Evolutionary conservation across 2,329 filamentous ascomycete species (phyloP).

Genomic region (Didymella exigua): DNA sequence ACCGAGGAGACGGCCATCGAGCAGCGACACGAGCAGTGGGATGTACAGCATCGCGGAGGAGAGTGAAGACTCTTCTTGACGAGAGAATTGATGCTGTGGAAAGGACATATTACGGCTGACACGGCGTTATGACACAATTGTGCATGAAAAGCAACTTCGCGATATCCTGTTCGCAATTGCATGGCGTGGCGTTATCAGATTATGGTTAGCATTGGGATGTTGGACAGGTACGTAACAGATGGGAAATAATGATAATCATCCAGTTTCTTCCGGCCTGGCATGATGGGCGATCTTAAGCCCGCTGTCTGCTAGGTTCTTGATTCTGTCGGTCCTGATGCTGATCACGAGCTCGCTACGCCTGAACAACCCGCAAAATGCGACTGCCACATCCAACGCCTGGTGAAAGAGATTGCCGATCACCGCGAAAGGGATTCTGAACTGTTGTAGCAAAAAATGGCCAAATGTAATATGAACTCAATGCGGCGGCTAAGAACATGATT

Average conservation of each 20-base stretch:
- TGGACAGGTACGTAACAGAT: slow-evolving; percentile 1
- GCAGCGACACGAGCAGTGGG: neutral
- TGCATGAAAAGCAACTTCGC: slow-evolving; percentile 17
- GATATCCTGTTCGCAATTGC: slow-evolving; percentile 21
- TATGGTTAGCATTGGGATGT: neutral
- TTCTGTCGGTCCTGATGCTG: too few species aligned
- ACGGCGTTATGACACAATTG: slow-evolving; percentile 13
- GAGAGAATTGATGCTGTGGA: neutral
- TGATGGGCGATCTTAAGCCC: too few species aligned
- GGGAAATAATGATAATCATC: slow-evolving; percentile 9
- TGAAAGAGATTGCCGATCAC: too few species aligned
- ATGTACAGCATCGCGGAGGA: neutral
- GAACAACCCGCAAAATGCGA: too few species aligned
- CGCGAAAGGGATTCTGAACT: too few species aligned
- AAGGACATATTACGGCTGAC: slow-evolving; percentile 4
- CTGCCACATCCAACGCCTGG: too few species aligned
- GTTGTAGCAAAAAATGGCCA: too few species aligned
- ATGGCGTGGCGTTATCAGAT: slow-evolving; percentile 15
- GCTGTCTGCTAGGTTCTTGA: too few species aligned
- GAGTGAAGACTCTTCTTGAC: neutral
- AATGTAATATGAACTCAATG: too few species aligned
- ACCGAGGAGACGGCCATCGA: neutral
- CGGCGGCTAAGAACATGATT: too few species aligned
- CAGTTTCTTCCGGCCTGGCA: too few species aligned
- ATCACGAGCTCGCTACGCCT: too few species aligned